Evolutionary conservation across 257 asterid genomes (phyloP).

Genomic region (Coffea eugenioides): DNA sequence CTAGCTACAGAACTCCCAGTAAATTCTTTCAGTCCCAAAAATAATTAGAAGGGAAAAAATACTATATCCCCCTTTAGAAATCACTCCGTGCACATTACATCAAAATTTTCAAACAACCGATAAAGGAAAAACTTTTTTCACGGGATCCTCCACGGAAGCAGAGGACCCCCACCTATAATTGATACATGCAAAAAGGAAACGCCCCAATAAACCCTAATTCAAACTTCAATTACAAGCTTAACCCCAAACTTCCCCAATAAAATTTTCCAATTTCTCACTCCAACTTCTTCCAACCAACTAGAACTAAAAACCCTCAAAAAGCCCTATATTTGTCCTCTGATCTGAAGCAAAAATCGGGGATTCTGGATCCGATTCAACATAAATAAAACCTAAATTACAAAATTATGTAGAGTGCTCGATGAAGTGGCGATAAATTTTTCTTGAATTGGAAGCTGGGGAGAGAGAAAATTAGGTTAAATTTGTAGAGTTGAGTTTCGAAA

Average conservation of each 20-base stretch:
- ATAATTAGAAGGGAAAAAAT: neutral
- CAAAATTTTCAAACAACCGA: conserved; percentile 9
- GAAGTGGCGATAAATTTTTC: neutral
- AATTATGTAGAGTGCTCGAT: neutral
- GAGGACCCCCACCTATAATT: conserved; percentile 33
- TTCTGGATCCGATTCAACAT: conserved; percentile 2
- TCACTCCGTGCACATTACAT: conserved; percentile 8
- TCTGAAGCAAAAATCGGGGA: conserved; percentile 10
- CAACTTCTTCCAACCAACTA: conserved; percentile 2
- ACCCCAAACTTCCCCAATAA: neutral
- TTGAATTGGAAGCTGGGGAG: neutral
- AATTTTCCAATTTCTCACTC: conserved; percentile 4
- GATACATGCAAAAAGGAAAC: conserved; percentile 27
- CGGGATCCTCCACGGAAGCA: conserved; percentile 41
- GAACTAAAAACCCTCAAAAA: neutral
- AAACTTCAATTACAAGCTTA: conserved; percentile 7
- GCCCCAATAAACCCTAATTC: conserved; percentile 24
- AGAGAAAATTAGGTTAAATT: conserved; percentile 1
- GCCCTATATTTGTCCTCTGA: conserved; percentile 15
- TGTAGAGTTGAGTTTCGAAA: conserved; percentile 2
- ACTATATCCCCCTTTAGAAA: conserved; percentile 14
- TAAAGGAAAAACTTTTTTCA: neutral
- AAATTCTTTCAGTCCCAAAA: conserved; percentile 15
- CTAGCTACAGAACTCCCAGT: conserved; percentile 15
- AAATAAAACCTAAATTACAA: conserved; percentile 18